phyloP scores from a whole-genome alignment of 768 basidiomycete genomes.

The Rhodotorula sphaerocarpa region DNA sequence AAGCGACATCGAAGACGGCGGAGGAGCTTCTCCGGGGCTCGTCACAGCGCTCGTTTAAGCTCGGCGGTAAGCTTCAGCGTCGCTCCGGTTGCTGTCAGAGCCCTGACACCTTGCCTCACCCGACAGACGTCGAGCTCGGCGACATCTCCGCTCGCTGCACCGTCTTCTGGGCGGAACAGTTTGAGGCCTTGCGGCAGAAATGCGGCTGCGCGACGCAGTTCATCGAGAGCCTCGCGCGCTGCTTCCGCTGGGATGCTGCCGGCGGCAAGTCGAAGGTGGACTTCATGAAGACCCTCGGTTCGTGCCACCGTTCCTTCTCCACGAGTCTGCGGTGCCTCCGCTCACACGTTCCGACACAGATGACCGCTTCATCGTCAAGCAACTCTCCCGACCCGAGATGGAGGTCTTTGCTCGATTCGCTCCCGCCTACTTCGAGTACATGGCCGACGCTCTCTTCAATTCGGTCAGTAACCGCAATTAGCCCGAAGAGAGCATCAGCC shows the following conservation, averaged over 20 bases:
- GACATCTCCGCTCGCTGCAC: constrained; percentile 51
- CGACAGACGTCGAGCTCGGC: constrained; percentile 18
- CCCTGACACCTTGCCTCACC: constrained; percentile 44
- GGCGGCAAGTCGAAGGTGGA: constrained; percentile 96
- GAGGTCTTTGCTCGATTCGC: constrained; percentile 95
- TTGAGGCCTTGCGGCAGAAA: constrained; percentile 80
- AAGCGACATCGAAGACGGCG: background rate
- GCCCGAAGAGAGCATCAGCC: no score
- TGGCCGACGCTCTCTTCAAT: constrained; percentile 82
- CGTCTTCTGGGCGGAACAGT: constrained; percentile 91
- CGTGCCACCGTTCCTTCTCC: constrained; percentile 15
- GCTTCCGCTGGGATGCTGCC: constrained; percentile 88
- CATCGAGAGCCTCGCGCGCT: constrained; percentile 83
- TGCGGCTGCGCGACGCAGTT: constrained; percentile 92
- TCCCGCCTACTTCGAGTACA: constrained; percentile 95
- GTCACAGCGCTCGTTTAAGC: constrained; percentile 26
- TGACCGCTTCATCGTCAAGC: constrained; percentile 97
- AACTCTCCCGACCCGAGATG: constrained; percentile 78
- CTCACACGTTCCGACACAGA: constrained; percentile 50
- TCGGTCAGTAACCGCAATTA: constrained; percentile 52
- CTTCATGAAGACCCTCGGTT: constrained; percentile 89
- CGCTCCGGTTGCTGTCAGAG: background rate
- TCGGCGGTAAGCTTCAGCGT: constrained; percentile 8
- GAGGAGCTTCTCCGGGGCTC: constrained; percentile 21
- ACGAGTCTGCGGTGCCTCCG: background rate